phyloP scores from a whole-genome alignment of 2,329 filamentous ascomycete genomes.

The Aspergillus carbonarius region DNA sequence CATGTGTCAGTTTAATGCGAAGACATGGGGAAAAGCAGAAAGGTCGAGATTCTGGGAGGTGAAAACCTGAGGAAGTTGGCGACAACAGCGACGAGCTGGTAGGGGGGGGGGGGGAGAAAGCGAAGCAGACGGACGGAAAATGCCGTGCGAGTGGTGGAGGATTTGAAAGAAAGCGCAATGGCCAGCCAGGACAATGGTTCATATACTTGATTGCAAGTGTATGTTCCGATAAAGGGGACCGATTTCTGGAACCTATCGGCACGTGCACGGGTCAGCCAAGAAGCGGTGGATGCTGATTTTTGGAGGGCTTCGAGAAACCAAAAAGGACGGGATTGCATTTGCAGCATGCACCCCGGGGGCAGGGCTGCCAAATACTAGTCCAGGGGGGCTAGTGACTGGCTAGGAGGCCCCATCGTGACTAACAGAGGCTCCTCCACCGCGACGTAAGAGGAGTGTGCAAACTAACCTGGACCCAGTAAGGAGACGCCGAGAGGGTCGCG shows the following conservation, averaged over 20 bases:
- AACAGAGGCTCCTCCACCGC: neutral
- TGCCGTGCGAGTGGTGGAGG: neutral
- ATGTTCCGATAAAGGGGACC: slow-evolving; percentile 1
- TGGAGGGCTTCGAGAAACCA: slow-evolving; percentile 5
- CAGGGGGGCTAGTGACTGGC: too few species aligned
- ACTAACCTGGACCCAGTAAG: too few species aligned
- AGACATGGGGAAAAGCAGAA: slow-evolving; percentile 7
- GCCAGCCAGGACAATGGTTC: neutral
- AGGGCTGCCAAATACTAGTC: neutral
- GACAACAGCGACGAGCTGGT: neutral
- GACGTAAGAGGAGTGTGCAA: slow-evolving; percentile 1
- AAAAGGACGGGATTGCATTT: too few species aligned
- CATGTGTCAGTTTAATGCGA: slow-evolving; percentile 22
- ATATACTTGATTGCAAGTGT: neutral
- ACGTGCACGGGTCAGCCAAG: slow-evolving; percentile 4
- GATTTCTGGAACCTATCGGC: slow-evolving; percentile 2
- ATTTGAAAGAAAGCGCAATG: neutral
- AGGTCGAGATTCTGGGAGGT: slow-evolving; percentile 8
- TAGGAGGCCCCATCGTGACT: too few species aligned
- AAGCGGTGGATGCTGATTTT: neutral
- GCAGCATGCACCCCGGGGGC: neutral
- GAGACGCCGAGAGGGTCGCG: too few species aligned
- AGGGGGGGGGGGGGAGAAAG: too few species aligned
- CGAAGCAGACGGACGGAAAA: neutral
- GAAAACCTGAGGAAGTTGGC: slow-evolving; percentile 8